Base-by-base conservation (phyloP, 495 filamentous ascomycete genomes). In the Lophiotrema nucula region DNA sequence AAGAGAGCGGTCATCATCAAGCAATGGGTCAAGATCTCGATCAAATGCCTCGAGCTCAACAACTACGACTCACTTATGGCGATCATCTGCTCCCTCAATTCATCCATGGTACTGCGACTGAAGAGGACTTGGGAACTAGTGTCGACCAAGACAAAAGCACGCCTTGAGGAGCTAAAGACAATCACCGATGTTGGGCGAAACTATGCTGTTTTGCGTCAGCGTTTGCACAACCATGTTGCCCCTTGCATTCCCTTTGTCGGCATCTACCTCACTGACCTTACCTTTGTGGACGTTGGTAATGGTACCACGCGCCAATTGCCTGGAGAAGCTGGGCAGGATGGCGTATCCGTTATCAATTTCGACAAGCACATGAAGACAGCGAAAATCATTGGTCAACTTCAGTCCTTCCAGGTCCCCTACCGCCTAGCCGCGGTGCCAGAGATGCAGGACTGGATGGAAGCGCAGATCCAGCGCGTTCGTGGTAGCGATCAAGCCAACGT, bases 61-160 rank as follows among this genome's bases (percentile, higher is more conserved):
- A 99, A 99, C 74, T 99, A 97, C 69, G 92, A 97, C 67, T 88
- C 90, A 0, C 77, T 97, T 37, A 96, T 96, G 89, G 90, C 92
- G 12, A 96, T 99, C 67, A 89, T 95, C 67, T 96, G 92, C 76
- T 90, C 88, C 0, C 71, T 99, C 43, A 92, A 93, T 70, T 88
- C 88, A 44, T 96, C 91, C 0, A 89, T 90, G 71, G 95, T 99
- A 56, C 80, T 83, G 27, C 89, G 95, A n/a, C 77, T 99, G 19
- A 89, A 88, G 73, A 85, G 85, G 58, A 97, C 95, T 0, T 99
- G 95, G 95, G 95, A 97, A 47, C 70, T 85, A 13, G 86, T 99
- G 8, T 92, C 89, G 1, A 79, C 80, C 35, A 96, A 90, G 76
- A 91, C 89, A 43, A 93, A 91, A 67, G 80, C 83, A 16, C 83